Evolutionary conservation across 768 basidiomycete genomes (phyloP), one percentile per base, ranked within the genome.

Genomic region (Termitomyces sp.): DNA sequence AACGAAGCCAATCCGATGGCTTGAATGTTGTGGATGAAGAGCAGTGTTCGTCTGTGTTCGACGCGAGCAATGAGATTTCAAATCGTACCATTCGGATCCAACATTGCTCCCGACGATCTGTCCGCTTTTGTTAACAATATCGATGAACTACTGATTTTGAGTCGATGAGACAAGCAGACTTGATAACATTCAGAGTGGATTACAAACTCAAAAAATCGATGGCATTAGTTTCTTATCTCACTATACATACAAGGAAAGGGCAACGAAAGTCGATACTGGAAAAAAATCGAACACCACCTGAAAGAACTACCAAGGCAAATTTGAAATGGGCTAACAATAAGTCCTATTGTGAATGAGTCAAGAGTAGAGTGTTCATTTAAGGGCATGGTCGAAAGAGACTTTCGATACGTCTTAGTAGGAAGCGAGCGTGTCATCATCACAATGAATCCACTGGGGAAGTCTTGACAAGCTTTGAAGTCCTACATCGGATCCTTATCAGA

Each of bases 1-100:
- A 30, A 19, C 55, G 23, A 65, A 51, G 37, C 65, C 60, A 15
- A 60, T 38, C 19, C 45, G 53, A 28, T 52, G 51, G 15, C 8
- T 17, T 12, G 28, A 4, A 35, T 51, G 46, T 44, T 14, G 10
- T 33, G 50, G 55, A 53, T 57, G 56, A 31, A 11, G 3, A 63
- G n/a, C n/a, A 10, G n/a, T 41, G 40, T 19, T 19, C 15, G 37
- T 15, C 37, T 38, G 15, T 38, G 15, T 17, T 38, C 3, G 38
- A 41, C 40, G 9, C 9, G 38, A n/a, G 38, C 38, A 40, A 41
- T 41, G 17, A n/a, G 40, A n/a, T 40, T n/a, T 17, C 17, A n/a
- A 8, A 40, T 40, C 40, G n/a, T 40, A n/a, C 8, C n/a, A 6
- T n/a, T 19, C 9, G n/a, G 40, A 41, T 41, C 8, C n/a, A 19